phyloP scores from a whole-genome alignment of 176 grass and related monocot species.

The Echinochloa phyllopogon region DNA sequence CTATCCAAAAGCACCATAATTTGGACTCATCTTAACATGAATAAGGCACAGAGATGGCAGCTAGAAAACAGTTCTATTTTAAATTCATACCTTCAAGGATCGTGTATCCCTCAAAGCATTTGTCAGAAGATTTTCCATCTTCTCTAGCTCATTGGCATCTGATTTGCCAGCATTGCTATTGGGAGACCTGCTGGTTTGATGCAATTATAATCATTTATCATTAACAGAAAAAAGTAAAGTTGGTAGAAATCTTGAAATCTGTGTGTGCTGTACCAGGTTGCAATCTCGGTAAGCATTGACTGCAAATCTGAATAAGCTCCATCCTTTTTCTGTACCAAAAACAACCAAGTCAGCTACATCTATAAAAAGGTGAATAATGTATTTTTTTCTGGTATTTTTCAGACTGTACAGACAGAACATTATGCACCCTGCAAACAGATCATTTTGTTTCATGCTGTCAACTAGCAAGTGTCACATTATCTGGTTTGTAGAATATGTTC shows the following conservation, averaged over 20 bases:
- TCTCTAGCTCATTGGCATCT: neutral
- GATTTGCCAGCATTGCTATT: neutral
- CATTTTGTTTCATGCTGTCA: too few relatives aligned
- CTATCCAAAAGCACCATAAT: neutral
- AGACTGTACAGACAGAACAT: too few relatives aligned
- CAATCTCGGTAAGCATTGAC: too few relatives aligned
- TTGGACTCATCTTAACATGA: neutral
- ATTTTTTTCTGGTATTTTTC: too few relatives aligned
- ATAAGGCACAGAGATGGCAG: neutral
- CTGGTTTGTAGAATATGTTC: too few relatives aligned
- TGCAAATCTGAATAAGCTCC: too few relatives aligned
- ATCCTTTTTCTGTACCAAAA: too few relatives aligned
- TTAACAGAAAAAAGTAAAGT: neutral
- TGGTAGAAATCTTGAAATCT: neutral
- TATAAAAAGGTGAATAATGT: too few relatives aligned
- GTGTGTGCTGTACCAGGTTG: too few relatives aligned
- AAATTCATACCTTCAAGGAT: neutral
- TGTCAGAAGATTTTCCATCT: slow-evolving; percentile 15
- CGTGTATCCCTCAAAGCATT: neutral
- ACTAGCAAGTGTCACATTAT: too few relatives aligned
- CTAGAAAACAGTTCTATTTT: neutral
- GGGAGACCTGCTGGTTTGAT: slow-evolving; percentile 3
- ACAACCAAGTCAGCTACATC: too few relatives aligned
- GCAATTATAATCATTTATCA: neutral
- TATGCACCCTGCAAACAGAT: too few relatives aligned